Evolutionary conservation across 257 asterid genomes (phyloP).

Genomic region (Fraxinus pennsylvanica): DNA sequence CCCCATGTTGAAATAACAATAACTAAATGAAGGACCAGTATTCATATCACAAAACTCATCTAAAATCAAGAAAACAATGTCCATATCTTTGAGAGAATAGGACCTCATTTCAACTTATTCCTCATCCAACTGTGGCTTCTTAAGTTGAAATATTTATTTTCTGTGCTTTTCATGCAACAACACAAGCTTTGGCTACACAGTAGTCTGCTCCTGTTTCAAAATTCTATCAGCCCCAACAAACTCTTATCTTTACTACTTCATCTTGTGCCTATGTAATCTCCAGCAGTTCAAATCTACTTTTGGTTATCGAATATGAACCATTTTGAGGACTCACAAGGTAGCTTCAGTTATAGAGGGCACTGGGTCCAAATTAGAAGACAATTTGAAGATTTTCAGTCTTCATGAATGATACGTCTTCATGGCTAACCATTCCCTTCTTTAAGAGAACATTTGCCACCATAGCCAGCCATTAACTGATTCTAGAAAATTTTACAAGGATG

Average conservation of each 20-base stretch:
- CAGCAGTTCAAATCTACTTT: background rate
- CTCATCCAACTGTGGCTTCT: background rate
- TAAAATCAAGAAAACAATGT: background rate
- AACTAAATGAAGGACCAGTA: background rate
- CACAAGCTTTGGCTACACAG: background rate
- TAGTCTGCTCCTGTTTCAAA: background rate
- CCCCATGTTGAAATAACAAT: background rate
- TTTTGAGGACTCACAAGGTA: background rate
- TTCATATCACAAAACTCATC: background rate
- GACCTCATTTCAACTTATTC: background rate
- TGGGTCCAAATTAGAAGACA: background rate
- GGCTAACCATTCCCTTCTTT: background rate
- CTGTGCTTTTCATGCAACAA: background rate
- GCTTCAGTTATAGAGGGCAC: background rate
- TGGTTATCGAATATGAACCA: background rate
- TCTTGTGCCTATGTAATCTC: background rate
- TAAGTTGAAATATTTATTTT: too few species aligned
- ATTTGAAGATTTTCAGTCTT: background rate
- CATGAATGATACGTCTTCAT: background rate
- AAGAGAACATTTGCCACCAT: background rate
- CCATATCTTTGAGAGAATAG: background rate
- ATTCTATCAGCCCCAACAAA: background rate
- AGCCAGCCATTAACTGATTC: background rate
- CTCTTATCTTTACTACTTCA: background rate
- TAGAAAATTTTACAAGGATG: background rate